Evolutionary conservation across 306 rosid species (phyloP), one percentile per base, ranked within the genome.

Genomic region (Pterocarpus santalinus): DNA sequence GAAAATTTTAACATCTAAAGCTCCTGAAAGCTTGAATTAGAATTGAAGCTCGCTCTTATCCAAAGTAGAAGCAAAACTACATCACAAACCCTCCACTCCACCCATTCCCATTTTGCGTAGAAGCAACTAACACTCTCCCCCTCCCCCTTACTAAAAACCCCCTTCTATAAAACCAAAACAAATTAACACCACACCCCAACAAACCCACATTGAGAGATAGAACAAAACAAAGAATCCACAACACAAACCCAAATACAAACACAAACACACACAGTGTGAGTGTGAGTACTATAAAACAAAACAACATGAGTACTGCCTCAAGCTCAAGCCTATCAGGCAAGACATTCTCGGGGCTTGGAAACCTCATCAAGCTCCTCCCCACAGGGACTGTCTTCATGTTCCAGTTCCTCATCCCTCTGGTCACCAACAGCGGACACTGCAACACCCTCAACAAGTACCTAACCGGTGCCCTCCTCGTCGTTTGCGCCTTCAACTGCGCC

Each of bases 381-480:
- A 95, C 96, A 0, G 97, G 96, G 55, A 93, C 99, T 0, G 87
- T 93, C 16, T 93, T 95, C 86, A 53, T 90, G 44, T 93, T 87
- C 84, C 97, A 89, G 9, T 95, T 89, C 72, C 90, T 93, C 32
- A 93, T 78, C 83, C 99, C 97, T 0, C 72, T 90, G 11, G 16
- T 89, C 0, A 89, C 97, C 83, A 88, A 93, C 87, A 81, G 4
- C 61, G 99, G 99, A 51, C 72, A 86, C 15, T 95, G 99, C 91
- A 5, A 13, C 22, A 34, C 80, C 32, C 0, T 87, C 72, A 82
- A 91, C 88, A 93, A 91, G 75, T 88, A 80, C 82, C 77, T 91
- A 5, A 88, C 86, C 14, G 34, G 71, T 17, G 46, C 62, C 10
- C 81, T 95, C 38, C 86, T 95, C 2, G 69, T 1, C 0, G 1